Evolutionary conservation across 345 rosid genomes (phyloP).

Genomic region (Microthlaspi erraticum): DNA sequence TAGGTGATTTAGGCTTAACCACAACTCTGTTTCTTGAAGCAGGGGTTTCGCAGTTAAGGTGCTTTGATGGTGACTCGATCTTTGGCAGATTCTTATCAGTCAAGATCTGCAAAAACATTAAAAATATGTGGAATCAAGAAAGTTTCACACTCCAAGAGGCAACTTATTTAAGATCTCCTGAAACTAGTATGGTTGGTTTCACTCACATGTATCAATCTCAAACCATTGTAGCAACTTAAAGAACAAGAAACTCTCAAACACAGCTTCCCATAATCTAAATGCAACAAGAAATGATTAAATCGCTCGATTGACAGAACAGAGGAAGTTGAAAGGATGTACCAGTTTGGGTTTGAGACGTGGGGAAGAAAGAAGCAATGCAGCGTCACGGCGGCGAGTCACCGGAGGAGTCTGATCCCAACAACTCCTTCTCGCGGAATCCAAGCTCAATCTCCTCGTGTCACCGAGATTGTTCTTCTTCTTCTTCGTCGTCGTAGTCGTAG

Average conservation of each 20-base stretch:
- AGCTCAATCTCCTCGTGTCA: conserved; percentile 53
- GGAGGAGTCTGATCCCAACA: conserved; percentile 54
- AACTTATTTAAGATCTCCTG: neutral
- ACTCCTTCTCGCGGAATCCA: conserved; percentile 54
- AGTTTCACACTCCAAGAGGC: no score
- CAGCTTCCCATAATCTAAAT: neutral
- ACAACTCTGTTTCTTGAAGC: conserved; percentile 40
- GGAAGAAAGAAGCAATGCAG: conserved; percentile 31
- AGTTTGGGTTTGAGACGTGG: conserved; percentile 38
- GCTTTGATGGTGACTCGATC: conserved; percentile 36
- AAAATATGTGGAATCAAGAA: no score
- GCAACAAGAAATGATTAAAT: neutral
- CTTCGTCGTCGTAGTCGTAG: conserved; percentile 6
- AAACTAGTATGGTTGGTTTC: conserved; percentile 7
- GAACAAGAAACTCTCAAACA: conserved; percentile 25
- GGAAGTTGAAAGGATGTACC: conserved; percentile 3
- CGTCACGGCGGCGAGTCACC: conserved; percentile 37
- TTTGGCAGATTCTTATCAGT: conserved; percentile 39
- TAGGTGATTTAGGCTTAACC: conserved; percentile 29
- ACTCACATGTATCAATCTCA: conserved; percentile 16
- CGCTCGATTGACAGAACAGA: neutral
- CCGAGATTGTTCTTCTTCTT: conserved; percentile 25
- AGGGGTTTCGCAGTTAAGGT: conserved; percentile 34
- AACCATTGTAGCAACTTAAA: neutral
- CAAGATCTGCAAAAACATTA: conserved; percentile 33